Base-by-base conservation (phyloP, 306 rosid species). In the Quercus variabilis region DNA sequence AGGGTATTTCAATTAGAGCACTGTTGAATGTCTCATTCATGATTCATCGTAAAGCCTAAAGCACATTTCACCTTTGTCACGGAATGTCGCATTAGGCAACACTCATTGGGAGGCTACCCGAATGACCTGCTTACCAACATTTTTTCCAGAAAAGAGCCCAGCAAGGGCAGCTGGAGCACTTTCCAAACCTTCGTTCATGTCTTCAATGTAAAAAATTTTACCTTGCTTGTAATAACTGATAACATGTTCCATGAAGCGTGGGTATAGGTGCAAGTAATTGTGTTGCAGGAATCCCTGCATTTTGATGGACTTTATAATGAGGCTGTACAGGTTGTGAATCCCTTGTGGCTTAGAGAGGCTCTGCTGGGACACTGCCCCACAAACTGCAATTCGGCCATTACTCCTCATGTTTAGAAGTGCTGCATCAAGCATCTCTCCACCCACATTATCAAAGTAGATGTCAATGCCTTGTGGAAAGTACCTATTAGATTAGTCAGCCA, bases 391-490 rank as follows among this genome's bases (percentile, higher is more conserved):
- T 46, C 92, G 80, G 15, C 91, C 93, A 3, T 79, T 80, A 72
- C 80, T 33, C 74, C 86, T 88, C 90, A 91, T 86, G 87, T 92
- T 90, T 23, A 77, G 2, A 17, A 91, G 88, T 30, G 85, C 93
- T 43, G 93, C 90, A 13, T 91, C 91, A 19, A 91, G 87, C 87
- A 81, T 89, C 25, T 89, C 85, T 5, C 91, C 93, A 23, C 97
- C 97, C 71, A 92, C 97, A 70, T 90, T 92, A 63, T 90, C 92
- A 79, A 92, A 92, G 83, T 92, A 92, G 2, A 92, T 88, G 88
- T 92, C 91, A 43, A 92, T 90, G 54, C 94, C 92, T 80, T 85
- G 81, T 6, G 89, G 90, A 30, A 92, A 89, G 78, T 79, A 87
- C 83, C 94, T 91, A 49, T 18, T 67, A 26, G 2, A 7, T 5